Conservation (phyloP, 306 rosid species). For the Vigna radiata region DNA sequence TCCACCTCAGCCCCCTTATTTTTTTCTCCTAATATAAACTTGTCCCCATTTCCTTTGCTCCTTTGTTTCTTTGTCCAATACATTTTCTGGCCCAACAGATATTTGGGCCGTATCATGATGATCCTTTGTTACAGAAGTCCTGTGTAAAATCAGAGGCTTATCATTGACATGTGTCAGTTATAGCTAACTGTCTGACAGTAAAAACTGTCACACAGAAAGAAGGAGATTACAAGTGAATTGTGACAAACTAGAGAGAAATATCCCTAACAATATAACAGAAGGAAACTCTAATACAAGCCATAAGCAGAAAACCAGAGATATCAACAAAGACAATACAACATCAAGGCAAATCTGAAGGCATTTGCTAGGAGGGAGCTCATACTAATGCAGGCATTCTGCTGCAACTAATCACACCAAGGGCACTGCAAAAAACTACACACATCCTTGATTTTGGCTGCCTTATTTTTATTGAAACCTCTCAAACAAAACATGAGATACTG, state of each 20-base stretch:
- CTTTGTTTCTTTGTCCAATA: too few species aligned
- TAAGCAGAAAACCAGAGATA: conserved; percentile 3
- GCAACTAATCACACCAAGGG: conserved; percentile 8
- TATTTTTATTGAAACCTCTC: conserved; percentile 12
- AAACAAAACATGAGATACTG: conserved; percentile 32
- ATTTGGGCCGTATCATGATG: too few species aligned
- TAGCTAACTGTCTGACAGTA: not conserved
- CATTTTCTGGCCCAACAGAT: too few species aligned
- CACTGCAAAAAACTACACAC: not conserved
- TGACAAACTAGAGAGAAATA: not conserved
- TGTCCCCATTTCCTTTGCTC: too few species aligned
- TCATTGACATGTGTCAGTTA: not conserved
- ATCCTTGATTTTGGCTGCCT: not conserved
- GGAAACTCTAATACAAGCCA: conserved; percentile 6
- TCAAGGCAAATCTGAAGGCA: conserved; percentile 18
- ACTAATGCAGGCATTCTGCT: conserved; percentile 15
- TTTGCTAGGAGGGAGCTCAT: conserved; percentile 5
- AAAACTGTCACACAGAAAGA: not conserved
- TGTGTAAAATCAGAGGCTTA: not conserved
- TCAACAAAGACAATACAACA: conserved; percentile 5
- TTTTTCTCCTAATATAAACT: too few species aligned
- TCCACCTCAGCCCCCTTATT: too few species aligned
- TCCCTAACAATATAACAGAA: not conserved
- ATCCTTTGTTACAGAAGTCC: not conserved
- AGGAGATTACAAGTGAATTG: not conserved